A percentile compares a stretch with the other conserved stretches of the same genome.
Evolutionary conservation across 345 rosid species (phyloP).

Genomic region (Geranium brycei): DNA sequence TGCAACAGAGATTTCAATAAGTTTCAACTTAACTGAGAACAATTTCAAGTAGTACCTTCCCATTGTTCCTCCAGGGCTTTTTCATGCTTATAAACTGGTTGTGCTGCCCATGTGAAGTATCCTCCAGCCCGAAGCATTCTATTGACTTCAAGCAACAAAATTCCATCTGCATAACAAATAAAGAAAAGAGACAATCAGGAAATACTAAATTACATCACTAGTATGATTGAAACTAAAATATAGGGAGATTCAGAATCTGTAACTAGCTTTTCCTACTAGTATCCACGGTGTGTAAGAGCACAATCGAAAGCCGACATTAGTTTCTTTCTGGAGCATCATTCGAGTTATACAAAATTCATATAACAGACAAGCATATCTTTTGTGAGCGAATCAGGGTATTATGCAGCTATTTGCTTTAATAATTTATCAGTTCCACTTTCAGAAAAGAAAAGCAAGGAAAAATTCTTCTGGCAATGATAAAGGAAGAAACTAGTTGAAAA

Average conservation of each 20-base stretch:
- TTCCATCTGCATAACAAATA: conserved; percentile 55
- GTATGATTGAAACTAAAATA: too few species aligned
- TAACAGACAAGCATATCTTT: neutral
- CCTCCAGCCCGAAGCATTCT: conserved; percentile 93
- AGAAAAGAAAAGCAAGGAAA: neutral
- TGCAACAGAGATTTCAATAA: too few species aligned
- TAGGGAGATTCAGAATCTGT: too few species aligned
- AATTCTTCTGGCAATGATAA: neutral
- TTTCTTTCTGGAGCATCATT: neutral
- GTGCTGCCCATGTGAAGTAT: conserved; percentile 79
- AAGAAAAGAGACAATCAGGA: neutral
- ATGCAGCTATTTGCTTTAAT: neutral
- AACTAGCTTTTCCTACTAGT: too few species aligned
- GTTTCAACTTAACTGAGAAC: too few species aligned
- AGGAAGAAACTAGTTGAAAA: too few species aligned
- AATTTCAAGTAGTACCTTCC: conserved; percentile 45
- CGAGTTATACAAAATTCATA: neutral
- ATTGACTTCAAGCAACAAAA: conserved; percentile 88
- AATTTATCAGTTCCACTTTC: neutral
- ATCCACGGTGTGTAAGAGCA: too few species aligned
- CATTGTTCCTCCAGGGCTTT: conserved; percentile 72
- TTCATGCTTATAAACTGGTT: conserved; percentile 96
- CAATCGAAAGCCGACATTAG: neutral
- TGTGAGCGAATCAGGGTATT: neutral
- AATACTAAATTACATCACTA: neutral